Evolutionary conservation across 441 rosid species (phyloP).

Genomic region (Eutrema salsugineum): DNA sequence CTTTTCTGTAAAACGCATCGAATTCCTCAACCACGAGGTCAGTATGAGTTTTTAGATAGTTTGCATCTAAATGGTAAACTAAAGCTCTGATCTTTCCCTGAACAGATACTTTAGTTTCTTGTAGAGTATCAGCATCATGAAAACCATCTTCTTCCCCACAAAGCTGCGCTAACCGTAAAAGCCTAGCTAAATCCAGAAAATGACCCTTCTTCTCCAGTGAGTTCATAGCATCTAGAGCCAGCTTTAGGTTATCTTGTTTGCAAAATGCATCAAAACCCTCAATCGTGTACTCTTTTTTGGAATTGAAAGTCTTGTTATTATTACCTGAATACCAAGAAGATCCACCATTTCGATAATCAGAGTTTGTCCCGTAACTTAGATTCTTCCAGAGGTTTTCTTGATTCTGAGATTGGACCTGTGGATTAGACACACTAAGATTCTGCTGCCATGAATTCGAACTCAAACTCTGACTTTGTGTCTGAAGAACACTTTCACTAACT

Average conservation of each 20-base stretch:
- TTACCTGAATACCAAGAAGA: conserved; percentile 15
- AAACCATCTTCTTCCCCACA: conserved; percentile 55
- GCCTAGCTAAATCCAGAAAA: conserved; percentile 44
- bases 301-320: neutral
- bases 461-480: conserved; percentile 1
- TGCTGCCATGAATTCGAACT: conserved; percentile 12
- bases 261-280: conserved; percentile 39
- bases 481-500: neutral
- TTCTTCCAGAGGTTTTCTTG: neutral
- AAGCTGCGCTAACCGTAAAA: conserved; percentile 43
- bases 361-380: conserved; percentile 10
- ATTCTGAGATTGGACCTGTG: neutral
- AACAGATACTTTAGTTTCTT: conserved; percentile 52
- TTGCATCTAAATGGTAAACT: conserved; percentile 29
- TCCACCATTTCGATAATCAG: conserved; percentile 13
- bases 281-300: neutral
- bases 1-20: conserved; percentile 52
- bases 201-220: conserved; percentile 40
- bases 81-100: conserved; percentile 42
- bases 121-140: conserved; percentile 44
- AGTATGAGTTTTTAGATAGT: conserved; percentile 12
- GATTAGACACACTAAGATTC: neutral
- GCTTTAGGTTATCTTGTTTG: conserved; percentile 45
- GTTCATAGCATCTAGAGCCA: conserved; percentile 45
- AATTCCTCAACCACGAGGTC: conserved; percentile 16